Evolutionary conservation across 1,139 yeast species (phyloP).

Genomic region (Geotrichum citri-aurantii): DNA sequence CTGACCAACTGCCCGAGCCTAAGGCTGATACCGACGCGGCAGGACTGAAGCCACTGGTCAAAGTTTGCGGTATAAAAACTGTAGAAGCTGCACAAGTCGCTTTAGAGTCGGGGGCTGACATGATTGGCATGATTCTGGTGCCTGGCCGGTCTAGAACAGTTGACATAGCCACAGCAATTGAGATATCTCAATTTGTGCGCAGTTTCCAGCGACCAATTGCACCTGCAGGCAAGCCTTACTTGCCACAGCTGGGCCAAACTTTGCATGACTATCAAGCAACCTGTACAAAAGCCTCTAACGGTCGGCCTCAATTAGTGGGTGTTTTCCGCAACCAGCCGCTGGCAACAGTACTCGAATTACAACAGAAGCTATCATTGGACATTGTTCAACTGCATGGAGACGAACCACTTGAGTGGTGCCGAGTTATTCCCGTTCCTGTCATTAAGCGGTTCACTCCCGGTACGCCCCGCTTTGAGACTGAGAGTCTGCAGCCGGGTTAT

Average conservation of each 20-base stretch:
- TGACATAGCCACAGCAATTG: conserved; percentile 46
- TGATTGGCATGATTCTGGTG: conserved; percentile 80
- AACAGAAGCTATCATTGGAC: conserved; percentile 53
- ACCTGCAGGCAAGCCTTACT: background rate
- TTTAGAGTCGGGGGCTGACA: conserved; percentile 61
- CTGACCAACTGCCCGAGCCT: background rate
- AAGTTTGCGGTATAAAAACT: conserved; percentile 77
- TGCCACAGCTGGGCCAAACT: conserved; percentile 9
- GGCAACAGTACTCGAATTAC: conserved; percentile 50
- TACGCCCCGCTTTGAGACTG: conserved; percentile 42
- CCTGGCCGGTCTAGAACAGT: conserved; percentile 76
- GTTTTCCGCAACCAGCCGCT: conserved; percentile 81
- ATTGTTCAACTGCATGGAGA: conserved; percentile 86
- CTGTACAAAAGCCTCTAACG: background rate
- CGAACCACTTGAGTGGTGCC: conserved; percentile 59
- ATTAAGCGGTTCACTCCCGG: conserved; percentile 69
- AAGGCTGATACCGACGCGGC: background rate
- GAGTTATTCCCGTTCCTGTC: conserved; percentile 51
- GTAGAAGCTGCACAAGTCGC: conserved; percentile 66
- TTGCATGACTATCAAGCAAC: background rate
- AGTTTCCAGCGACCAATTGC: conserved; percentile 10
- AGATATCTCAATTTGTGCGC: conserved; percentile 43
- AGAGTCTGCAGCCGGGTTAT: conserved; percentile 36
- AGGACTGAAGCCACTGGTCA: conserved; percentile 42
- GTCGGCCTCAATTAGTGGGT: conserved; percentile 71